A percentile compares a stretch with the other conserved stretches of the same genome.
Evolutionary conservation across 1,139 yeast species (phyloP).

Genomic region (Yueomyces sp.): DNA sequence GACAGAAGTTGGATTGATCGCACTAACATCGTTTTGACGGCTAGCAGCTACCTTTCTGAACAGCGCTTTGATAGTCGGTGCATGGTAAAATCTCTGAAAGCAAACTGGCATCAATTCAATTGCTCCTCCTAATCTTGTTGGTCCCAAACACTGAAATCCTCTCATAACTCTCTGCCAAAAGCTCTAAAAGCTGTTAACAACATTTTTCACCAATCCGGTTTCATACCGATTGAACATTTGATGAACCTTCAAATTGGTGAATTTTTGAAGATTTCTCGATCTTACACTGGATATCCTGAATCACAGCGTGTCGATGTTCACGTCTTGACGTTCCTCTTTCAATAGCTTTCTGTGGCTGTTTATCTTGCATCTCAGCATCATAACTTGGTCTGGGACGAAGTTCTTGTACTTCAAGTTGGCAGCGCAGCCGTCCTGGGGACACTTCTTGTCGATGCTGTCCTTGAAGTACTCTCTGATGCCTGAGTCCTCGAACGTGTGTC

Average conservation of each 20-base stretch:
- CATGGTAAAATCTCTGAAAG: background rate
- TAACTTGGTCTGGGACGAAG: constrained; percentile 18
- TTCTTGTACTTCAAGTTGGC: constrained; percentile 12
- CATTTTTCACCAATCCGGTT: too few species aligned
- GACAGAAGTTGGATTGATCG: constrained; percentile 3
- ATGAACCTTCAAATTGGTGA: too few species aligned
- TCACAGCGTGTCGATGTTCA: too few species aligned
- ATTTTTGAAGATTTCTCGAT: too few species aligned
- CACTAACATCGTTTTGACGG: background rate
- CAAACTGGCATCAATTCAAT: too few species aligned
- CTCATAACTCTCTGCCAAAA: too few species aligned
- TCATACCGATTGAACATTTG: too few species aligned
- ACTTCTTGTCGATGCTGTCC: constrained; percentile 8
- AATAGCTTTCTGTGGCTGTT: constrained; percentile 1
- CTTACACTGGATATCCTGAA: too few species aligned
- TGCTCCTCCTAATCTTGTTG: too few species aligned
- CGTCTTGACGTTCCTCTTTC: background rate
- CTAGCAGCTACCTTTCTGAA: background rate
- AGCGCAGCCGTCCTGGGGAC: constrained; percentile 24
- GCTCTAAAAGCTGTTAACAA: too few species aligned
- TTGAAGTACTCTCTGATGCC: constrained; percentile 26
- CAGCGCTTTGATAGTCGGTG: background rate
- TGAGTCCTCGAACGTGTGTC: constrained; percentile 46
- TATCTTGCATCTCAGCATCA: constrained; percentile 18
- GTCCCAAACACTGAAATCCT: too few species aligned